Base-by-base conservation (phyloP, 106 monocot genomes). In the Allium cepa region DNA sequence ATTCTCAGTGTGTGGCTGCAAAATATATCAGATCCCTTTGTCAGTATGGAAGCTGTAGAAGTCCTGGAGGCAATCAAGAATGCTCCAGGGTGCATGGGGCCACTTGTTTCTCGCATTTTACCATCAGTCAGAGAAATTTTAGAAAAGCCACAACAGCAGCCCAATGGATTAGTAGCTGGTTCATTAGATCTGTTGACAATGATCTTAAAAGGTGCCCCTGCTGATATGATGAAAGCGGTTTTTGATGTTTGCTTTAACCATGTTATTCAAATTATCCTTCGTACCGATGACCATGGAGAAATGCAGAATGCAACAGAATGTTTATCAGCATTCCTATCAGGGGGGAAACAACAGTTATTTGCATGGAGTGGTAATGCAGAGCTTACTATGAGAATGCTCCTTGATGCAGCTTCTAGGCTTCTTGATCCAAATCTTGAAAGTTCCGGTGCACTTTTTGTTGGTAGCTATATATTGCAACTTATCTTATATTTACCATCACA, bases 291-390 rank as follows among this genome's bases (percentile, higher is more conserved):
- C 78, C 86, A 99, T 79, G 79, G 84, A 71, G 89, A 87, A 78
- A 77, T 92, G 89, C 97, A 97, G 97, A 97, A 92, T 90, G 97
- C 92, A 51, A 92, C 97, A 71, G 92, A 97, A 81, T 97, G 97
- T 73, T 75, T 97, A 68, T 84, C 92, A 69, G 67, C 73, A 68
- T 82, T 97, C 75, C 72, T 97, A 60, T 84, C 88, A 58, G 79
- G 81, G 12, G 97, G 92, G 66, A 89, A 79, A 61, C 88, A 84
- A 76, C 87, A 97, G 50, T 73, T 97, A 64, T 84, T 97, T 74
- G 36, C 66, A 7, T 97, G 92, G 97, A 75, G 78, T 63, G 79
- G 78, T 76, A 80, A 87, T 60, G 75, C 84, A 62, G 78, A 69
- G 7, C 57, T 71, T 67, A 84, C 77, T 59, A 89, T 92, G 86